phyloP scores from a whole-genome alignment of 192 early-diverging fungal genomes.

The Entomortierella beljakovae region DNA sequence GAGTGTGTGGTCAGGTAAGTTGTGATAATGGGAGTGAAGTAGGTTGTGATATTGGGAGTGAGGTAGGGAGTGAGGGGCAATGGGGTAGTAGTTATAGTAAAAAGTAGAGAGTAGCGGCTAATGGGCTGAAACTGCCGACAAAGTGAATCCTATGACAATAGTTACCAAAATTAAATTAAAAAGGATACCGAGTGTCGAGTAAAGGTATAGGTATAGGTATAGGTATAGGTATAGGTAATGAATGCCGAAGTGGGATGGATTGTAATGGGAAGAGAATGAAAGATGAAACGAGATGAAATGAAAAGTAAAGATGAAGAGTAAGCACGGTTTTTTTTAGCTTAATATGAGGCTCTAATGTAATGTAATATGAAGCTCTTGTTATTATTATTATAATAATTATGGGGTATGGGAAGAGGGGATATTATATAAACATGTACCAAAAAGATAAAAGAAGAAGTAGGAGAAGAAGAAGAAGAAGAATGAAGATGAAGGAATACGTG shows the following conservation, averaged over 20 bases:
- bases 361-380: too few relatives aligned
- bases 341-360: too few relatives aligned
- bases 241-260: neutral
- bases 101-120: conserved; percentile 9
- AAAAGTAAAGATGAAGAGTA: neutral
- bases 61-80: neutral
- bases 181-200: neutral
- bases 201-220: too few relatives aligned
- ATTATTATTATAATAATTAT: neutral
- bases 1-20: neutral
- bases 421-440: neutral
- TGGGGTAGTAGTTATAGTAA: neutral
- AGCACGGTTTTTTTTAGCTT: too few relatives aligned
- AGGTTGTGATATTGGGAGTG: neutral
- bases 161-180: neutral
- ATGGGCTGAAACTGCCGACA: conserved; percentile 16
- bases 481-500: neutral
- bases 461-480: conserved; percentile 1
- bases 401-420: neutral
- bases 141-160: neutral
- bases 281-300: neutral
- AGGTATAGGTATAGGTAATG: too few relatives aligned
- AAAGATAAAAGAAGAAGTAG: neutral
- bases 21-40: neutral
- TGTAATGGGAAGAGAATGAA: neutral